Evolutionary conservation across 306 rosid species (phyloP), one percentile per base, ranked within the genome.

Genomic region (Prunus mira): DNA sequence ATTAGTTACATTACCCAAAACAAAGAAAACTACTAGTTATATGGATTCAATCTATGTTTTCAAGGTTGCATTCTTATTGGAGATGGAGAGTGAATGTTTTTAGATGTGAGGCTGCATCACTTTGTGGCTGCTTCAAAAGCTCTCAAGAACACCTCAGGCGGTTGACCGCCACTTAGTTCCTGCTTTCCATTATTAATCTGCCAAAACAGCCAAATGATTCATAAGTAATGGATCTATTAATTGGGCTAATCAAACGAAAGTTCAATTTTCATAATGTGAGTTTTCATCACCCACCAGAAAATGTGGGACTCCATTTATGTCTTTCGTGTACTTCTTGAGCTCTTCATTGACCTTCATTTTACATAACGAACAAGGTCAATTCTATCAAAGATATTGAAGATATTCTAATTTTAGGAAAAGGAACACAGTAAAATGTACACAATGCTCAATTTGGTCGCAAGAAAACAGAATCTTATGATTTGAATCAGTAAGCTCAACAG

Each of bases 171-270:
- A 12, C 87, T 86, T 76, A 94, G 24, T 71, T 83, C 81, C 20
- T 77, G 87, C 75, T 74, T 85, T 65, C 93, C 96, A 81, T 93
- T 87, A 79, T 94, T 91, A 67, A 94, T 86, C 98, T 94, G 89
- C 66, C 77, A 74, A 84, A 76, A 27, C 58, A 78, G 72, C 7
- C 80, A 77, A 45, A n/a, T 6, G 12, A 38, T 38, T 46, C 51
- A 9, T 55, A 9, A 61, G n/a, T 17, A 71, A 60, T 71, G 72
- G 65, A 68, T 67, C 28, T 28, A n/a, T 19, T 49, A 10, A 24
- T 38, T 7, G 43, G 43, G 38, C 11, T 73, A 52, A 69, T 25
- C 51, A 54, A 51, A 25, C 50, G 67, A 65, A 43, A 61, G n/a
- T 22, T 65, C 20, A 19, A 51, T 20, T 57, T 17, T 41, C 67